Evolutionary conservation across 805 yeast genomes (phyloP), one percentile per base, ranked within the genome.

Genomic region (Peterozyma xylosa): DNA sequence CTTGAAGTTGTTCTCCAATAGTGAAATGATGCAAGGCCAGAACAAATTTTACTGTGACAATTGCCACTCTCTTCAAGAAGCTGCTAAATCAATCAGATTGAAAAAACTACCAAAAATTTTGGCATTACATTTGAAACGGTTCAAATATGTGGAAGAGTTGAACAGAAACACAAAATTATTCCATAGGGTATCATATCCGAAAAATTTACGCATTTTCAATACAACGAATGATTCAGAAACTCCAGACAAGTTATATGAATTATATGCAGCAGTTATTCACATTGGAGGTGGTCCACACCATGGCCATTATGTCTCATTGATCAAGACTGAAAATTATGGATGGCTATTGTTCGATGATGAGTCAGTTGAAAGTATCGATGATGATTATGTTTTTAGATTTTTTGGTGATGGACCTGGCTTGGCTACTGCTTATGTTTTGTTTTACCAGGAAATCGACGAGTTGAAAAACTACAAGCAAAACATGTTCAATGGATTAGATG

Each of bases 241-340:
- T 13, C 70, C 76, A 1, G 76, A 76, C 50, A 77, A 76, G 53
- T 68, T 81, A 15, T 93, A 89, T 56, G 96, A 90, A 54, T 65
- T 93, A 41, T 83, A 80, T 49, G 87, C 91, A 0, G 81, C 91
- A 37, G 93, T 93, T 11, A 89, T 93, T 10, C 99, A 93, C 58
- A 80, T 93, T 52, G 99, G 99, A 5, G 95, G 96, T 3, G 97
- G 98, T 0, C 97, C 98, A 1, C 89, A 88, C 67, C 96, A 90
- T 63, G 99, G 99, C 0, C 99, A 93, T 59, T 93, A 93, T 60
- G 91, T 93, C 9, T 75, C 96, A 0, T 67, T 93, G 5, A 83
- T 93, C 47, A 88, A 88, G 57, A 82, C 89, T 5, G 80, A 76
- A 43, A 70, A 74, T 17, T 76, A 78, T 35, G 90, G 96, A 0